These are phyloP conservation scores for Crinitomyces ghanaensis DNA, from an alignment of 805 yeast genomes.

Conservation along the genomic window DNA sequence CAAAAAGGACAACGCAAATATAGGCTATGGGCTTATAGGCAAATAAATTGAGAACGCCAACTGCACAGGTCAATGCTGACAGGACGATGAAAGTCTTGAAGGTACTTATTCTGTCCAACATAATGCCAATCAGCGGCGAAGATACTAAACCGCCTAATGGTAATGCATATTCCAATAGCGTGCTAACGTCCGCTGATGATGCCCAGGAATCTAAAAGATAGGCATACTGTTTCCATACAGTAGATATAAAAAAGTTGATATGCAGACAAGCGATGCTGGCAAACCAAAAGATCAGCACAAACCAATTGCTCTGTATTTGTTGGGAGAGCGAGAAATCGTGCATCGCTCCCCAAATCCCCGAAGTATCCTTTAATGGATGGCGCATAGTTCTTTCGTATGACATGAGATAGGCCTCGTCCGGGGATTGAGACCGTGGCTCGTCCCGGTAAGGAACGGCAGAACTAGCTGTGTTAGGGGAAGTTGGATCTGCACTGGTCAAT, in stretches of 20 bases:
- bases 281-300: constrained; percentile 60
- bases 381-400: not conserved
- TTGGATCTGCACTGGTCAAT: not conserved
- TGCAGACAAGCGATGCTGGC: constrained; percentile 85
- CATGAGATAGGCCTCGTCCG: not conserved
- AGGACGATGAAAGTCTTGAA: constrained; percentile 44
- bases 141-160: constrained; percentile 84
- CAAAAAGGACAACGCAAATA: constrained; percentile 49
- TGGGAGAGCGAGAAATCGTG: constrained; percentile 45
- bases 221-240: constrained; percentile 71
- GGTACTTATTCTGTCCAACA: constrained; percentile 65
- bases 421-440: not conserved
- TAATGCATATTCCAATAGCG: constrained; percentile 62
- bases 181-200: constrained; percentile 13
- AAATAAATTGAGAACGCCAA: constrained; percentile 64
- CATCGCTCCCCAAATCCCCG: constrained; percentile 64
- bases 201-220: constrained; percentile 42
- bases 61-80: constrained; percentile 40
- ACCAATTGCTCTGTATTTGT: constrained; percentile 57
- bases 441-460: not conserved
- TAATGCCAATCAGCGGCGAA: constrained; percentile 74
- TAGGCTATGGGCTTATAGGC: too few species aligned
- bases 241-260: constrained; percentile 87
- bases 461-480: not conserved
- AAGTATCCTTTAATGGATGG: constrained; percentile 1